Percentiles rank a stretch among this genome's conserved stretches.
Evolutionary conservation across 768 basidiomycete genomes (phyloP).

Genomic region (Leccinellum albellum): DNA sequence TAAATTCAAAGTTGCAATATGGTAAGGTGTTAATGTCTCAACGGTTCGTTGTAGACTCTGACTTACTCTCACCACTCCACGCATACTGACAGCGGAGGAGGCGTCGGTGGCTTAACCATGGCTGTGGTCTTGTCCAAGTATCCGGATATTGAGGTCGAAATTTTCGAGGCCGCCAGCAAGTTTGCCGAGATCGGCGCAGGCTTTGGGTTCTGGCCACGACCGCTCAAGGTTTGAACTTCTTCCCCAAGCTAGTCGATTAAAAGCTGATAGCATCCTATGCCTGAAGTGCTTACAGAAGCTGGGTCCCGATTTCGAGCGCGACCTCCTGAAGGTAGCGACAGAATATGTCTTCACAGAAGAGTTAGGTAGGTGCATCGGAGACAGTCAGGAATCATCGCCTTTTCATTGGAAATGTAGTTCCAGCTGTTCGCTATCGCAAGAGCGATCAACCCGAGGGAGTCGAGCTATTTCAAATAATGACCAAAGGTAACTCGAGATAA

Average conservation of each 20-base stretch:
- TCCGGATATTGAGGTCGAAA: slow-evolving; percentile 51
- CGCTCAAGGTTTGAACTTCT: slow-evolving; percentile 20
- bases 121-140: slow-evolving; percentile 36
- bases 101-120: slow-evolving; percentile 38
- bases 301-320: slow-evolving; percentile 13
- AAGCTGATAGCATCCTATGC: neutral
- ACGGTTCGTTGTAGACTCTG: too few species aligned
- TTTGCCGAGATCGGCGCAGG: slow-evolving; percentile 58
- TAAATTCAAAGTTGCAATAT: slow-evolving; percentile 30
- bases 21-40: slow-evolving; percentile 10
- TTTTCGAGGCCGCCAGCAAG: slow-evolving; percentile 50
- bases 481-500: slow-evolving; percentile 42
- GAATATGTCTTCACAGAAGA: slow-evolving; percentile 20
- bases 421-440: slow-evolving; percentile 54
- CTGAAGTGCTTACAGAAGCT: slow-evolving; percentile 21
- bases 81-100: slow-evolving; percentile 34
- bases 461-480: slow-evolving; percentile 49
- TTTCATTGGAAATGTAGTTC: slow-evolving; percentile 34
- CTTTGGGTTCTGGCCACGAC: slow-evolving; percentile 43
- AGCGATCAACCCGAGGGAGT: slow-evolving; percentile 54
- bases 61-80: too few species aligned
- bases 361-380: slow-evolving; percentile 13
- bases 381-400: too few species aligned
- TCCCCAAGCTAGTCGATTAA: neutral
- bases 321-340: slow-evolving; percentile 16